Evolutionary conservation across 2,329 filamentous ascomycete species (phyloP).

Genomic region (Emericellopsis atlantica): DNA sequence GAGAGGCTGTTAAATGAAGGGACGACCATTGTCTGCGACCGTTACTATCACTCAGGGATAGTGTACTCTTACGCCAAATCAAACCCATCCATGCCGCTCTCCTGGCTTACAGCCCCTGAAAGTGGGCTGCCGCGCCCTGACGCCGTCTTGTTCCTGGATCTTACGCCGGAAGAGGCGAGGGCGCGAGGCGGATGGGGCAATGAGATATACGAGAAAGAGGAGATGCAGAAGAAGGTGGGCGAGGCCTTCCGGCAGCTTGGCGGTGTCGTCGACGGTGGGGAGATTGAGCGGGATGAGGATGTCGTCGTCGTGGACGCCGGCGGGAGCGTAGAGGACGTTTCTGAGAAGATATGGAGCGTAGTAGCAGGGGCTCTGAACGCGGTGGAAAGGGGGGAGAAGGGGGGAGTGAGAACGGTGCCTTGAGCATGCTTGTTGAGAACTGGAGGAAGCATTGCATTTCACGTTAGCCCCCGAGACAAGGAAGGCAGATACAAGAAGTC

Average conservation of each 20-base stretch:
- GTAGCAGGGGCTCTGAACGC: conserved; percentile 31
- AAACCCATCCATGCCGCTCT: conserved; percentile 53
- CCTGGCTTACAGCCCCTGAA: conserved; percentile 78
- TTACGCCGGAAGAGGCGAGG: conserved; percentile 60
- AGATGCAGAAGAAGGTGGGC: conserved; percentile 71
- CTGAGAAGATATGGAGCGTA: conserved; percentile 39
- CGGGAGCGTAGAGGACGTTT: conserved; percentile 40
- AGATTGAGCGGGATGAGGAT: conserved; percentile 18
- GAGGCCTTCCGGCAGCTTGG: conserved; percentile 54
- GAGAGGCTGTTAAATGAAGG: conserved; percentile 44
- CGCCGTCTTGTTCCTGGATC: conserved; percentile 74
- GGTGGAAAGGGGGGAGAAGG: conserved; percentile 36
- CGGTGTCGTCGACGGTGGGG: conserved; percentile 8
- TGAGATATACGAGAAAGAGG: conserved; percentile 77
- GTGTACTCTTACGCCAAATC: conserved; percentile 87
- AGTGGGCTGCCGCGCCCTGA: conserved; percentile 80
- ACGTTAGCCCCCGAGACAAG: too few relatives aligned
- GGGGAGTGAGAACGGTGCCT: conserved; percentile 29
- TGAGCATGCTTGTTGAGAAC: too few relatives aligned
- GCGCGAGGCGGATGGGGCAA: conserved; percentile 75
- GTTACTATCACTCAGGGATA: conserved; percentile 90
- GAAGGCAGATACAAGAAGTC: too few relatives aligned
- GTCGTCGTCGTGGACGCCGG: conserved; percentile 42
- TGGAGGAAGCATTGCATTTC: too few relatives aligned
- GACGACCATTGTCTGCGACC: conserved; percentile 70